These are phyloP conservation scores for Boletus semigastroideus DNA, from an alignment of 1,284 basidiomycete species.

Conservation along the genomic window DNA sequence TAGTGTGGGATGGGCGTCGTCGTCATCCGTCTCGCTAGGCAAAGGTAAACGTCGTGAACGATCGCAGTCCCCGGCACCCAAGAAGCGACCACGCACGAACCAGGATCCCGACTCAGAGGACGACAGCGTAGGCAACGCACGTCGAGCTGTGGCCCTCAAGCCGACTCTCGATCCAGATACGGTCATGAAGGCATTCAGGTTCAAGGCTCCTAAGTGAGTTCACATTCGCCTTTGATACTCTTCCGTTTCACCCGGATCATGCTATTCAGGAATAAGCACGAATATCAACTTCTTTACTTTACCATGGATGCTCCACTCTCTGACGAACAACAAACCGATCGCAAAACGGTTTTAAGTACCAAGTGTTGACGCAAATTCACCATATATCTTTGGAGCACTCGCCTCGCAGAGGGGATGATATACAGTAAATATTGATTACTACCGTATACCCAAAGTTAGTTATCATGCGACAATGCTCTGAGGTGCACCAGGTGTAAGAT, in stretches of 20 bases:
- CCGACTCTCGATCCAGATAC: constrained; percentile 32
- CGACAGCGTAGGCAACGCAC: constrained; percentile 4
- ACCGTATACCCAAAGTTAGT: constrained; percentile 1
- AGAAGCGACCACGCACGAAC: constrained; percentile 29
- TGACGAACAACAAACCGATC: constrained; percentile 44
- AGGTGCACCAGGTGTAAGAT: constrained; percentile 1
- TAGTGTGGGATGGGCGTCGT: constrained; percentile 1
- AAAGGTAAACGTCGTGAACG: constrained; percentile 22
- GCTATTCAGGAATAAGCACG: constrained; percentile 40
- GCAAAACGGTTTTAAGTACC: constrained; percentile 55
- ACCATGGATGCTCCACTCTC: constrained; percentile 59
- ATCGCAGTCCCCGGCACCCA: constrained; percentile 19
- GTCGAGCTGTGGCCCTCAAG: constrained; percentile 1
- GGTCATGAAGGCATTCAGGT: constrained; percentile 49
- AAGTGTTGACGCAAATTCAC: constrained; percentile 19
- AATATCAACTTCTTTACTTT: constrained; percentile 73
- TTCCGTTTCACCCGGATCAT: not conserved
- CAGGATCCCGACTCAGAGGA: constrained; percentile 25
- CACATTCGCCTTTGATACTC: not conserved
- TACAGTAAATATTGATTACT: not conserved
- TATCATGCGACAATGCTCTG: constrained; percentile 6
- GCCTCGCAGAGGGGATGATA: not conserved
- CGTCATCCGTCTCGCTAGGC: constrained; percentile 4
- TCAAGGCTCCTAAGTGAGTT: constrained; percentile 50
- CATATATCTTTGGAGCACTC: not conserved